Conservation (phyloP, 2,329 filamentous ascomycete species). For the Hirsutella minnesotensis region DNA sequence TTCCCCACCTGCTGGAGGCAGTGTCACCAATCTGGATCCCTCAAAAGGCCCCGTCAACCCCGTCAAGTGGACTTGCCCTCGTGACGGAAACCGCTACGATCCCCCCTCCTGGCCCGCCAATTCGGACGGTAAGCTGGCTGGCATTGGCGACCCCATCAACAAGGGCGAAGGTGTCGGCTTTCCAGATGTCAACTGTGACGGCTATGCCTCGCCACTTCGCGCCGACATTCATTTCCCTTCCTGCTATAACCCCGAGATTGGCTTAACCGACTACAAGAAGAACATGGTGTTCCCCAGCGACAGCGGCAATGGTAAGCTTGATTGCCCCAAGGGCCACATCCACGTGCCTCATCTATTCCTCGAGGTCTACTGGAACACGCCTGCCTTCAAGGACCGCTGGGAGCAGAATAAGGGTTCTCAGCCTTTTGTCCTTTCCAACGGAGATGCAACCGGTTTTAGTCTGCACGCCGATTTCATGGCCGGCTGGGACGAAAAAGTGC, state of each 20-base stretch:
- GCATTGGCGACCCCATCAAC: slow-evolving; percentile 43
- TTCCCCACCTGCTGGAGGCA: slow-evolving; percentile 41
- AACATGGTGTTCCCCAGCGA: slow-evolving; percentile 55
- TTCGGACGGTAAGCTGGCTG: slow-evolving; percentile 43
- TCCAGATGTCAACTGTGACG: slow-evolving; percentile 57
- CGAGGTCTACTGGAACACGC: slow-evolving; percentile 50
- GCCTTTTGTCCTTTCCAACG: slow-evolving; percentile 58
- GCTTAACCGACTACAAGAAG: slow-evolving; percentile 45
- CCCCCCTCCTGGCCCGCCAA: slow-evolving; percentile 38
- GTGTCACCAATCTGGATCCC: slow-evolving; percentile 37
- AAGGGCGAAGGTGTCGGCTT: slow-evolving; percentile 51
- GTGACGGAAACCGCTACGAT: slow-evolving; percentile 28
- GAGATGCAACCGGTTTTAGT: slow-evolving; percentile 58
- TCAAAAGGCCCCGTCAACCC: slow-evolving; percentile 38
- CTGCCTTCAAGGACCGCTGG: slow-evolving; percentile 39
- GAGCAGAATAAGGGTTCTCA: slow-evolving; percentile 39
- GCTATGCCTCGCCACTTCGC: slow-evolving; percentile 47
- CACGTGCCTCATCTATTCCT: slow-evolving; percentile 47
- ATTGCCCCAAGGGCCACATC: slow-evolving; percentile 42
- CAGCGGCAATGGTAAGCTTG: slow-evolving; percentile 30
- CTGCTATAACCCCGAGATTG: slow-evolving; percentile 57
- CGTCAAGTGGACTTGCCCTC: slow-evolving; percentile 50
- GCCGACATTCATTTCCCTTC: slow-evolving; percentile 61
- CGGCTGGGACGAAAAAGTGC: slow-evolving; percentile 54
- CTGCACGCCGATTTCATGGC: slow-evolving; percentile 63